Conservation (phyloP, 345 rosid species). For the Brassica rapa region DNA sequence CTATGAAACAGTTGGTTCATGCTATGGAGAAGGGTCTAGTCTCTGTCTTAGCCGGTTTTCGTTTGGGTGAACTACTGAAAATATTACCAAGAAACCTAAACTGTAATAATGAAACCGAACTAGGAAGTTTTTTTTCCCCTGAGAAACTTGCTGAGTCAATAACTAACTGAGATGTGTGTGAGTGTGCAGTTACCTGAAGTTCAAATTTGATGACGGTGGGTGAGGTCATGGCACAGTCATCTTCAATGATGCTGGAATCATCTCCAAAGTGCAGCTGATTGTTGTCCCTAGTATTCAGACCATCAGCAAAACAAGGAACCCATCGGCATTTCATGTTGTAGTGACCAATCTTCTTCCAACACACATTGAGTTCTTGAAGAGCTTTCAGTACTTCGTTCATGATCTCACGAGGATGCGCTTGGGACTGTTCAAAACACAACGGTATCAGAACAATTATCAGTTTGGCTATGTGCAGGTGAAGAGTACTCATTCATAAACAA, state of each 20-base stretch:
- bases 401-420: constrained; percentile 86
- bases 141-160: not conserved
- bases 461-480: not conserved
- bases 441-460: not conserved
- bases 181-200: constrained; percentile 65
- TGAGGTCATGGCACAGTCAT: constrained; percentile 47
- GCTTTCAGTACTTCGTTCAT: constrained; percentile 85
- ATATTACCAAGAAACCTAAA: constrained; percentile 1
- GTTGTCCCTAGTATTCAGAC: constrained; percentile 36
- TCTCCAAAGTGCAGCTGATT: constrained; percentile 46
- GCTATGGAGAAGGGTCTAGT: not conserved
- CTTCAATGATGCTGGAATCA: constrained; percentile 65
- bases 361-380: constrained; percentile 81
- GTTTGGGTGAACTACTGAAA: not conserved
- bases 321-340: constrained; percentile 98
- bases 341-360: constrained; percentile 97
- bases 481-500: not conserved
- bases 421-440: constrained; percentile 54
- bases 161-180: not conserved
- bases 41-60: constrained; percentile 19
- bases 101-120: not conserved
- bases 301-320: constrained; percentile 61
- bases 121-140: not conserved
- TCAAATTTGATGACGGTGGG: constrained; percentile 81
- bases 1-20: not conserved